Percentiles rank a stretch among this genome's conserved stretches.
Evolutionary conservation across 164 flowering plant genomes (phyloP).

Genomic region (Magnolia kwangsiensis): DNA sequence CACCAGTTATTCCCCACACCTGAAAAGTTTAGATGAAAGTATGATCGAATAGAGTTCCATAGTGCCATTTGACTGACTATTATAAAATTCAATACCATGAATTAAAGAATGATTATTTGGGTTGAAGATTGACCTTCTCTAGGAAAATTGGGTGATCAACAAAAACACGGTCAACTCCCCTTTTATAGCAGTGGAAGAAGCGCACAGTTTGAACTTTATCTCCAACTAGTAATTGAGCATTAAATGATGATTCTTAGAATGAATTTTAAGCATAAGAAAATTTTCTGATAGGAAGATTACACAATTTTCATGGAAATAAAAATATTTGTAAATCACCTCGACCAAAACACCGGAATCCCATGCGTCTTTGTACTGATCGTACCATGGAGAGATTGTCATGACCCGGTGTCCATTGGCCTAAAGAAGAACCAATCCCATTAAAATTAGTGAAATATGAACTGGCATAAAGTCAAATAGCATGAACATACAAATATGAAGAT

Average conservation of each 20-base stretch:
- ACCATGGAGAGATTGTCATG: slow-evolving; percentile 85
- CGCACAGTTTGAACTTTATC: slow-evolving; percentile 65
- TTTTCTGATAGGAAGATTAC: neutral
- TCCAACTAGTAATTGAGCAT: slow-evolving; percentile 64
- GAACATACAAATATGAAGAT: neutral
- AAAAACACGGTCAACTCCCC: slow-evolving; percentile 96
- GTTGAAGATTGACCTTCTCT: slow-evolving; percentile 50
- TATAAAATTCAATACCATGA: neutral
- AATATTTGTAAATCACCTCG: slow-evolving; percentile 40
- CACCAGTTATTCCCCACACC: slow-evolving; percentile 71
- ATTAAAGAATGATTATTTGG: neutral
- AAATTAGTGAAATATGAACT: slow-evolving; percentile 3
- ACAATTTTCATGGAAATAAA: neutral
- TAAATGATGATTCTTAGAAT: neutral
- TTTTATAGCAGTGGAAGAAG: slow-evolving; percentile 91
- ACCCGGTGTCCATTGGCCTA: slow-evolving; percentile 93
- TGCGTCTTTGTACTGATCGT: slow-evolving; percentile 92
- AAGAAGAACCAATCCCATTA: slow-evolving; percentile 9
- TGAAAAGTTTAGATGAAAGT: slow-evolving; percentile 13
- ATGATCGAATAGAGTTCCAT: neutral
- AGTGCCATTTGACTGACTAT: neutral
- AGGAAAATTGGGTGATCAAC: slow-evolving; percentile 92
- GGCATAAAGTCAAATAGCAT: neutral
- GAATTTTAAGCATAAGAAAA: neutral
- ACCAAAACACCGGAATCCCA: slow-evolving; percentile 78